Conservation (phyloP, 1,284 basidiomycete species). For the Termitomyces sp. region DNA sequence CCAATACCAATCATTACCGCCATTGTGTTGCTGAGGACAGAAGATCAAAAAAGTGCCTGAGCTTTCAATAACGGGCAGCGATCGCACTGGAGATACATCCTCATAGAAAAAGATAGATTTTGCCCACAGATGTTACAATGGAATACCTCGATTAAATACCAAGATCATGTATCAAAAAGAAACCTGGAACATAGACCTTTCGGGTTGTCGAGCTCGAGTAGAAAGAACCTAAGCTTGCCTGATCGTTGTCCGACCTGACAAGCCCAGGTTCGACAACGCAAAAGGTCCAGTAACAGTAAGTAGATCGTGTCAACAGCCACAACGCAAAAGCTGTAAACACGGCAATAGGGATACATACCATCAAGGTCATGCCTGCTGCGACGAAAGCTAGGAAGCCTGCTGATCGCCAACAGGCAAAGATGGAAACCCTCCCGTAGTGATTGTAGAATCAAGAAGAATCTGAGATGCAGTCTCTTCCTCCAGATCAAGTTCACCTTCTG, state of each 20-base stretch:
- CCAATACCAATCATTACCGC: neutral
- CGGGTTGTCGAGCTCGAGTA: neutral
- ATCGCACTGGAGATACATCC: neutral
- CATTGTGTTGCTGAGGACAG: neutral
- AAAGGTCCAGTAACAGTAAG: neutral
- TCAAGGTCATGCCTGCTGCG: neutral
- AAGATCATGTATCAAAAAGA: neutral
- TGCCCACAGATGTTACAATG: conserved; percentile 1
- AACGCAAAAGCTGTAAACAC: neutral
- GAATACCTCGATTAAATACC: neutral
- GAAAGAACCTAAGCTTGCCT: neutral
- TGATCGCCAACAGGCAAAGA: neutral
- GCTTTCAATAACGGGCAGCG: neutral
- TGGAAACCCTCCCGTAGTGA: neutral
- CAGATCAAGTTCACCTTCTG: conserved; percentile 21
- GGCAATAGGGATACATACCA: neutral
- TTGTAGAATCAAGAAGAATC: neutral
- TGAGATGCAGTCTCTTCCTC: conserved; percentile 9
- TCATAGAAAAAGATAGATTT: neutral
- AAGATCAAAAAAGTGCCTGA: neutral
- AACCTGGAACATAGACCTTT: neutral
- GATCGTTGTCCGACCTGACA: neutral
- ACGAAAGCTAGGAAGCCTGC: neutral
- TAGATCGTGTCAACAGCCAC: neutral
- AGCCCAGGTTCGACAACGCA: neutral